Percentiles rank a stretch among this genome's conserved stretches.
Evolutionary conservation across 75 land plant genomes (phyloP).

Genomic region (Sequoia sempervirens): DNA sequence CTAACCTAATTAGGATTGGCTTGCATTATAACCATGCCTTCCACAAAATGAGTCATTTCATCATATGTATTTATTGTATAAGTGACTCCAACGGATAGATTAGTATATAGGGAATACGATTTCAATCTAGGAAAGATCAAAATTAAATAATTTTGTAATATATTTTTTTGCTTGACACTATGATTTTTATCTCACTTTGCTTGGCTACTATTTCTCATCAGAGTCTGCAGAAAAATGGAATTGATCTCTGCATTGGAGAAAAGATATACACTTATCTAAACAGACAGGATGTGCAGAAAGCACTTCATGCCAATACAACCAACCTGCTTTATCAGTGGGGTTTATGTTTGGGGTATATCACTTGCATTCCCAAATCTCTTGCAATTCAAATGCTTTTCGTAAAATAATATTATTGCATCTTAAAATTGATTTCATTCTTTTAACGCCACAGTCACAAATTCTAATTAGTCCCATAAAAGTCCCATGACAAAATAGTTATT

Average conservation of each 20-base stretch:
- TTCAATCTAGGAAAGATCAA: no score
- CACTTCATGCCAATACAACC: constrained; percentile 40
- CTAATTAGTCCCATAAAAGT: no score
- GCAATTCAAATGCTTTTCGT: not conserved
- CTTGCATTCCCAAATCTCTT: not conserved
- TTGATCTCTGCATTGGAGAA: constrained; percentile 20
- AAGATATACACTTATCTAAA: constrained; percentile 18
- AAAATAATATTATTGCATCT: not conserved
- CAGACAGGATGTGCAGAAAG: constrained; percentile 22
- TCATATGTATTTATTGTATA: no score
- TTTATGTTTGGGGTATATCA: constrained; percentile 11
- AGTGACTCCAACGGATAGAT: no score
- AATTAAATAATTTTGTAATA: not conserved
- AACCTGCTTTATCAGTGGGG: constrained; percentile 1
- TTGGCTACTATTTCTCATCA: not conserved
- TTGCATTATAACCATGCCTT: no score
- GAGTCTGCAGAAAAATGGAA: not conserved
- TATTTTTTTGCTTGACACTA: not conserved
- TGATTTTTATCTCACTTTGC: not conserved
- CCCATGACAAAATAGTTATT: no score
- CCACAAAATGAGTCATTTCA: no score
- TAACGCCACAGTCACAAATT: no score
- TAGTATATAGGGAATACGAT: no score
- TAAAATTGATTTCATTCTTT: not conserved
- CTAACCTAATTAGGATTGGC: no score